These are phyloP conservation scores for Porogramme epimiltina DNA, from an alignment of 1,284 basidiomycete species.

Conservation along the genomic window DNA sequence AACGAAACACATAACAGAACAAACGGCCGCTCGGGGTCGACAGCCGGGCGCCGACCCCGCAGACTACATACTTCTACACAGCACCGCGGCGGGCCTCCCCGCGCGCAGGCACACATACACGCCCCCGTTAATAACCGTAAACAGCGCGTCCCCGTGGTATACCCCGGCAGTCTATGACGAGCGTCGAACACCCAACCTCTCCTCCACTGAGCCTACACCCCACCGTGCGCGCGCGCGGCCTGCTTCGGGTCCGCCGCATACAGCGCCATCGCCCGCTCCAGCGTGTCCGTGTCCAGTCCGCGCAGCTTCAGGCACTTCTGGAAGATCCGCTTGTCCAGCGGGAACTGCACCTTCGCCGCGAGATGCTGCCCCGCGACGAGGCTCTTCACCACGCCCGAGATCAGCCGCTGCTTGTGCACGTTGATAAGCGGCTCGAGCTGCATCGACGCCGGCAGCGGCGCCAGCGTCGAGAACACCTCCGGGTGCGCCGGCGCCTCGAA, in stretches of 20 bases:
- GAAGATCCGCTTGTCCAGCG: constrained; percentile 73
- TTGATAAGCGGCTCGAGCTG: constrained; percentile 86
- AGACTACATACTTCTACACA: neutral
- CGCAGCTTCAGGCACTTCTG: constrained; percentile 74
- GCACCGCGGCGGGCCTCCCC: too few species aligned
- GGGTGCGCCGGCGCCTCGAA: constrained; percentile 72
- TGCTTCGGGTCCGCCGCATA: constrained; percentile 34
- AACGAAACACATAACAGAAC: neutral
- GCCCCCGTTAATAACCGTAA: neutral
- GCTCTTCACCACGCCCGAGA: constrained; percentile 76
- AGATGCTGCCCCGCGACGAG: constrained; percentile 82
- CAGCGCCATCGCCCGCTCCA: constrained; percentile 48
- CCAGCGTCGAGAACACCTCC: constrained; percentile 72
- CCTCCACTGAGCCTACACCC: too few species aligned
- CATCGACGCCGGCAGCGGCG: constrained; percentile 71
- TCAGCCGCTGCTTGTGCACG: constrained; percentile 83
- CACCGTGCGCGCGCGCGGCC: too few species aligned
- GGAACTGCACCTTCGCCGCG: constrained; percentile 68
- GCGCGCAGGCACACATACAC: neutral
- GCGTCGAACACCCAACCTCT: neutral
- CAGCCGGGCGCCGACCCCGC: neutral
- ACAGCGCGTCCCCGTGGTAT: neutral
- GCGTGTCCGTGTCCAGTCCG: constrained; percentile 55
- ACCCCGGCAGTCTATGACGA: neutral
- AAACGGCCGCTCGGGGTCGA: neutral